These are phyloP conservation scores for Corchorus capsularis DNA, from an alignment of 345 rosid genomes.

Conservation along the genomic window DNA sequence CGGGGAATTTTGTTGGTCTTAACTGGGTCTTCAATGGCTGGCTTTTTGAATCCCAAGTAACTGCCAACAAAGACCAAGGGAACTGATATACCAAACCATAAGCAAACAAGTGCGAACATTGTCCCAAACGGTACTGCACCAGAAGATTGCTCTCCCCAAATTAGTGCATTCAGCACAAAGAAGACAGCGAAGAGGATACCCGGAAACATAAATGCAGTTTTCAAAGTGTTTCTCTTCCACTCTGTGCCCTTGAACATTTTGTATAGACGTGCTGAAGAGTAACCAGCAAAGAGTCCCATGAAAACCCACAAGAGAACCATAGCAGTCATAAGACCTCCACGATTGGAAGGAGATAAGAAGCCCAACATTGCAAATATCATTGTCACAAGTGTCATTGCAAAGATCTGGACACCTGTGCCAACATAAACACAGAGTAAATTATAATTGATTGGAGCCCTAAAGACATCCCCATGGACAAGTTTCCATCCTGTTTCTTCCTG, in stretches of 20 bases:
- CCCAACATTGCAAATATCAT: slow-evolving; percentile 96
- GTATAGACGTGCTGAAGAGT: slow-evolving; percentile 83
- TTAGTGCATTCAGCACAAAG: slow-evolving; percentile 84
- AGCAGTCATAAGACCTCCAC: slow-evolving; percentile 99
- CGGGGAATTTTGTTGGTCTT: slow-evolving; percentile 96
- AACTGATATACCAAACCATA: slow-evolving; percentile 98
- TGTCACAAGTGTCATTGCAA: slow-evolving; percentile 90
- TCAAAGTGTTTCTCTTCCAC: slow-evolving; percentile 92
- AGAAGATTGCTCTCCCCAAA: slow-evolving; percentile 95
- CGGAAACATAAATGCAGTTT: slow-evolving; percentile 94
- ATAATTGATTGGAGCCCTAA: slow-evolving; percentile 81
- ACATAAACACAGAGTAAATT: slow-evolving; percentile 88
- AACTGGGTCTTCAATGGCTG: slow-evolving; percentile 86
- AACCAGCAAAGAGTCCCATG: slow-evolving; percentile 95
- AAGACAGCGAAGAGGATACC: slow-evolving; percentile 79
- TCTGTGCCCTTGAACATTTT: slow-evolving; percentile 95
- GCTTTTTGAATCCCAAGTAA: slow-evolving; percentile 91
- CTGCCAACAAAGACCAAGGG: slow-evolving; percentile 95
- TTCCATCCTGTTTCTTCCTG: slow-evolving; percentile 99
- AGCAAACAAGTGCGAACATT: slow-evolving; percentile 92
- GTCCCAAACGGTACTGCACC: slow-evolving; percentile 98
- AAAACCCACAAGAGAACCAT: slow-evolving; percentile 99
- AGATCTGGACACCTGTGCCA: slow-evolving; percentile 95
- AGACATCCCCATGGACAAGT: slow-evolving; percentile 95
- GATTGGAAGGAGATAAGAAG: slow-evolving; percentile 91